Conservation (phyloP, 495 filamentous ascomycete species). For the Xylaria bambusicola region DNA sequence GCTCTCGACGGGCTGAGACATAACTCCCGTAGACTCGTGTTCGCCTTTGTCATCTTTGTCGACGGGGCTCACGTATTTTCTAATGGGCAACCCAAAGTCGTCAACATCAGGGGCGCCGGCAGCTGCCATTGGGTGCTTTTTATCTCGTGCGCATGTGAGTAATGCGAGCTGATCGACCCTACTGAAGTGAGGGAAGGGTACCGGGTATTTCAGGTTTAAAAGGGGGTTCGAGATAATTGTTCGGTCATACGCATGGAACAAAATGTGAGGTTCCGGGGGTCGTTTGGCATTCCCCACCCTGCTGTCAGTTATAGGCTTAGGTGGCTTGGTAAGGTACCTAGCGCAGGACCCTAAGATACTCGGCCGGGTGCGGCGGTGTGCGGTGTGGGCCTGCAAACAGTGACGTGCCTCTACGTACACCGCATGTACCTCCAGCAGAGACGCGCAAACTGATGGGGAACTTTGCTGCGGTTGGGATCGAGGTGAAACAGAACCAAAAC, state of each 20-base stretch:
- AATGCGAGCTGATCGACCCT: conserved; percentile 15
- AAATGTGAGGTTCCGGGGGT: conserved; percentile 10
- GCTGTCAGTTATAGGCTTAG: background rate
- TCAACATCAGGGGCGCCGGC: conserved; percentile 48
- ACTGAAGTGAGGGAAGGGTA: conserved; percentile 18
- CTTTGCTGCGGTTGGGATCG: no score
- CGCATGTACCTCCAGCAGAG: no score
- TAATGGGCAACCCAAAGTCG: conserved; percentile 59
- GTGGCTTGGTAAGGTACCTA: no score
- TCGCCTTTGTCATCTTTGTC: conserved; percentile 14
- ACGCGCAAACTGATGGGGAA: no score
- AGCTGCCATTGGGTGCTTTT: conserved; percentile 33
- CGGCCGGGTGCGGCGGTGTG: background rate
- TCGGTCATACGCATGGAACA: conserved; percentile 4
- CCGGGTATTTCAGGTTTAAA: conserved; percentile 14
- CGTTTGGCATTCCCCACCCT: conserved; percentile 17
- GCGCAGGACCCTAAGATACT: no score
- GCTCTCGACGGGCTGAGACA: conserved; percentile 1
- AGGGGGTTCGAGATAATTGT: no score
- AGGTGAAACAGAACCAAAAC: no score
- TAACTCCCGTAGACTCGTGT: conserved; percentile 17
- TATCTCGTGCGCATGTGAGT: conserved; percentile 31
- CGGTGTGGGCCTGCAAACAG: background rate
- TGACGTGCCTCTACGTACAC: background rate
- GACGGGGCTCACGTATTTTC: conserved; percentile 36